Conservation (phyloP, 352 stramenopile species). For the Plasmopara viticola region DNA sequence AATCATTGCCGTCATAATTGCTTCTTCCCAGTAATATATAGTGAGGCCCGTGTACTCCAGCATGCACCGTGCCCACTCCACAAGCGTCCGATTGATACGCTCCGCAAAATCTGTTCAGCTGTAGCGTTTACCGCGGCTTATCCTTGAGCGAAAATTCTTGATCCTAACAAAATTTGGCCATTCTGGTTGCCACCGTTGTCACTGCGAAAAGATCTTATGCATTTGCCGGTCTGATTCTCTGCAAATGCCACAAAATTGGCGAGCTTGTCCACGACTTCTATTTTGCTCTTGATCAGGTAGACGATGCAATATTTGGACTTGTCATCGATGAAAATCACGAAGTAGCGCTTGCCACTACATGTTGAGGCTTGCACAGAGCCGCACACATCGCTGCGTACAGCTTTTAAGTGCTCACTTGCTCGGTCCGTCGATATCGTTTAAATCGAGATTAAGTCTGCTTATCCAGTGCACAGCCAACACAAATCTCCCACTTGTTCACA, state of each 20-base stretch:
- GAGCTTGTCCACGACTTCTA: not conserved
- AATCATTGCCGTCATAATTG: not conserved
- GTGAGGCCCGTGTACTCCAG: not conserved
- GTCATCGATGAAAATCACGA: not conserved
- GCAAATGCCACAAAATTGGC: not conserved
- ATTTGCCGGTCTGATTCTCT: not conserved
- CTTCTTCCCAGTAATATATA: not conserved
- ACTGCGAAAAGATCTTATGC: not conserved
- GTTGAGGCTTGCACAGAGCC: too few species aligned
- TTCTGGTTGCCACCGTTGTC: not conserved
- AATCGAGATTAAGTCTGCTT: too few species aligned
- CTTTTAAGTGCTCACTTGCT: not conserved
- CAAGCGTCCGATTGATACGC: not conserved
- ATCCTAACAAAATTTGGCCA: not conserved
- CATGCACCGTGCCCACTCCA: not conserved
- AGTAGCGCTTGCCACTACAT: too few species aligned
- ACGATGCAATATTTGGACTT: not conserved
- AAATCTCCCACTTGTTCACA: too few species aligned
- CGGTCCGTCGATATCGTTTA: too few species aligned
- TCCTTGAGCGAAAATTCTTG: not conserved
- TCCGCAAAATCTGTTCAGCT: not conserved
- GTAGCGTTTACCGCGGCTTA: not conserved
- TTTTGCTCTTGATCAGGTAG: not conserved
- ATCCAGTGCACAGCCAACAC: too few species aligned
- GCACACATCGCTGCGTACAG: too few species aligned